These are phyloP conservation scores for Megacollybia marginata DNA, from an alignment of 768 basidiomycete genomes.

Conservation along the genomic window DNA sequence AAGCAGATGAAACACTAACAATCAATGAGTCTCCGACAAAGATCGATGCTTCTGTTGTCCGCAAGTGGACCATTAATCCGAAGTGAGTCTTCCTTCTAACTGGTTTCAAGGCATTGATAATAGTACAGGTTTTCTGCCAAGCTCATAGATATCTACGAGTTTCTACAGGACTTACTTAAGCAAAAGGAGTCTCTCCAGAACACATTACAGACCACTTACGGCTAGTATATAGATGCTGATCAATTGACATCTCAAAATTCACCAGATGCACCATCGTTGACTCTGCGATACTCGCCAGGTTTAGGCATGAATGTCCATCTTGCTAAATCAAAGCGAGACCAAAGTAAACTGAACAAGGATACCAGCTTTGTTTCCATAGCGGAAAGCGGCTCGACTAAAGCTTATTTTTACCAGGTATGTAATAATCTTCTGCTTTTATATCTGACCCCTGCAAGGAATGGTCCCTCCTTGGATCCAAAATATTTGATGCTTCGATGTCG, in stretches of 20 bases:
- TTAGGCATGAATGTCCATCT: constrained; percentile 77
- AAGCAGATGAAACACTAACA: constrained; percentile 3
- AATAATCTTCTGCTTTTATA: not conserved
- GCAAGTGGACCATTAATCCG: constrained; percentile 48
- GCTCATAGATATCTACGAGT: constrained; percentile 40
- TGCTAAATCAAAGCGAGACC: constrained; percentile 56
- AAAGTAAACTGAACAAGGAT: constrained; percentile 35
- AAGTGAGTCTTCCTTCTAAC: constrained; percentile 33
- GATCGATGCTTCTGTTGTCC: not conserved
- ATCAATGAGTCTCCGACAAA: not conserved
- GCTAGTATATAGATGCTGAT: constrained; percentile 26
- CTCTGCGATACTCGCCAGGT: constrained; percentile 58
- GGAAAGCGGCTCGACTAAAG: constrained; percentile 58
- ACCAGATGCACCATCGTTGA: constrained; percentile 64
- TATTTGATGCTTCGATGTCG: constrained; percentile 47
- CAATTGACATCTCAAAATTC: not conserved
- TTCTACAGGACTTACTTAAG: constrained; percentile 35
- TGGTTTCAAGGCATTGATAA: not conserved
- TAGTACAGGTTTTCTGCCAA: constrained; percentile 50
- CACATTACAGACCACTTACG: constrained; percentile 43
- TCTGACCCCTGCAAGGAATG: constrained; percentile 43
- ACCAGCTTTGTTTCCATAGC: constrained; percentile 50
- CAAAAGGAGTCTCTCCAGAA: constrained; percentile 47
- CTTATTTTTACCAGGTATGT: constrained; percentile 59
- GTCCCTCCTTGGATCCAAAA: constrained; percentile 65